Evolutionary conservation across 208 protist genomes (phyloP), one percentile per base, ranked within the genome.

Genomic region (Trypanosoma caninum): DNA sequence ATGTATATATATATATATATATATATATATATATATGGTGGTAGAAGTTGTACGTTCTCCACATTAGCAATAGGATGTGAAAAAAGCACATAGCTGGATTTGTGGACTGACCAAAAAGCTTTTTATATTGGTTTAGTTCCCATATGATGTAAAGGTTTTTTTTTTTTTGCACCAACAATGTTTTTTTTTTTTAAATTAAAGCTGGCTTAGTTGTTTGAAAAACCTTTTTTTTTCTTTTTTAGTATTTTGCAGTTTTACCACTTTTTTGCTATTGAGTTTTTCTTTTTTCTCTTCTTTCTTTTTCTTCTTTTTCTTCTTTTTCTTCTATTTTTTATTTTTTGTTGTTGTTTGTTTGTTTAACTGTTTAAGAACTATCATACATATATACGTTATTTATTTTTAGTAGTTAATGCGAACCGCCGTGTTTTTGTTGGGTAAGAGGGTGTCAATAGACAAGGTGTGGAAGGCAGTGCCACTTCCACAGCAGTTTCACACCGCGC

Each of bases 401-500:
- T 4, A 13, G 14, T 34, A 3, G n/a, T 41, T 35, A n/a, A 69
- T 72, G 69, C 67, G 64, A 30, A 37, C 28, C 10, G 22, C 51
- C 38, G 18, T 56, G 8, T 1, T 53, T 40, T 22, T 54, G 33
- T 25, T 45, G 31, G 23, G 2, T 2, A 59, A 38, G 47, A 60
- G 30, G 46, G 23, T 37, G 5, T 52, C 53, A 33, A 48, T 37
- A 0, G 87, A 94, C 8, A 69, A 72, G 34, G 76, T 80, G 46
- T 95, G 89, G 85, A 87, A 81, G 64, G 89, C 89, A 28, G 84
- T 80, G 4, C 89, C 89, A 54, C 79, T 95, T n/a, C 89, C 89
- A 11, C 44, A 72, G 16, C 40, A 76, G 35, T 95, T 95, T 37
- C 80, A 92, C 62, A 71, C 75, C 3, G 74, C 89, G 20, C 76